Evolutionary conservation across 768 basidiomycete species (phyloP), one percentile per base, ranked within the genome.

Genomic region (Imleria badia): DNA sequence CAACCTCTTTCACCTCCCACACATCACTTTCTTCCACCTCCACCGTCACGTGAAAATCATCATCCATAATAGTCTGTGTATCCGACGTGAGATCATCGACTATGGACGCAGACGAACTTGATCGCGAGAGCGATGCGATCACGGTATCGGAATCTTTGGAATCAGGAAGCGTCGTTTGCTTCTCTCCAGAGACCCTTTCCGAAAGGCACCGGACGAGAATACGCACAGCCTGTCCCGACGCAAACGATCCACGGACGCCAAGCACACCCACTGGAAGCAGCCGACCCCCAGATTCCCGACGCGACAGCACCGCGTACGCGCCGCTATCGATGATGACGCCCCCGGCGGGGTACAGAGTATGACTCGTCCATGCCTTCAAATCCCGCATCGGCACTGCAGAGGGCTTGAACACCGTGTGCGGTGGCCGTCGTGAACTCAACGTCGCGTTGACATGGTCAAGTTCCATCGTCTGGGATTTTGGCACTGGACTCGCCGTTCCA

Each of bases 321-420:
- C 97, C 96, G 17, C 82, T 71, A 69, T 97, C 94, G 60, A 98
- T 88, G 66, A 95, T 77, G 40, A 98, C 83, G 39, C 83, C 87
- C 0, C 97, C 97, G 0, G 95, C 83, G 0, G 96, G 90, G 55
- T 84, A 85, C 15, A 98, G 78, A 0, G 96, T 98, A 70, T 99
- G 94, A n/a, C 86, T 85, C 29, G 96, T 96, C 97, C 97, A 99
- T 51, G 91, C 85, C 63, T 98, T 96, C 45, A 97, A 81, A 64
- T 97, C 95, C 39, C 82, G 80, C 65, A 91, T 77, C 1, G 92
- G 90, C n/a, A 75, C 69, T 1, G 75, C 55, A 12, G 90, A 84
- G 3, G 93, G 85, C 23, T 81, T 79, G 75, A 99, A 99, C 29
- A 94, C 70, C 2, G 97, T 98, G 66, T 98, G 95, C 0, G 87